These are phyloP conservation scores for sorghum (Sorghum bicolor) DNA, from an alignment of 176 grass and related monocot genomes.

Conservation along the genomic window Sorghum_bicolor_NCBIv3 NC_012873.2:62421501-62422000, in stretches of 20 bases:
- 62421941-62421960: neutral
- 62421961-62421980: no score
- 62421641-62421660: neutral
- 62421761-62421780: neutral
- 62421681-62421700: neutral
- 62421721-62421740: neutral
- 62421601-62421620: conserved; percentile 21
- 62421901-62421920: neutral
- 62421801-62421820: neutral
- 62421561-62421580: conserved; percentile 23
- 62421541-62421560: neutral
- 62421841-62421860: neutral
- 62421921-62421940: neutral
- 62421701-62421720: neutral
- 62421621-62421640: neutral
- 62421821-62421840: neutral
- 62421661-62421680: neutral
- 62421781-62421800: neutral
- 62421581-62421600: conserved; percentile 32
- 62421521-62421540: neutral
- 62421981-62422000: no score
- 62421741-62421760: neutral
- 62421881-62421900: neutral
- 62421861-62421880: neutral
- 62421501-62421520: neutral